Evolutionary conservation across 2,329 filamentous ascomycete genomes (phyloP), one percentile per base, ranked within the genome.

Genomic region (Clonostachys solani): DNA sequence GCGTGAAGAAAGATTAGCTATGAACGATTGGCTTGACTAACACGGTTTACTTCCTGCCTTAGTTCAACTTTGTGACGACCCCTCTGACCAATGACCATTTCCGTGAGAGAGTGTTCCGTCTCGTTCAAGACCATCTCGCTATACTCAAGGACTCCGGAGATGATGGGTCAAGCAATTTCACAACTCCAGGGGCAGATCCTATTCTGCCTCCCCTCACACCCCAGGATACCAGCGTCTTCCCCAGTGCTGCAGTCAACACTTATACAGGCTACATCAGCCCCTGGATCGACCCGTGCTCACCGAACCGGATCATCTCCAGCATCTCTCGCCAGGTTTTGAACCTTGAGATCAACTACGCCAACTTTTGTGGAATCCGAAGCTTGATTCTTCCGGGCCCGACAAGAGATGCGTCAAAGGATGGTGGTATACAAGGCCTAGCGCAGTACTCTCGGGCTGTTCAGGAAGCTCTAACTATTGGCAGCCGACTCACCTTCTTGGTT

Each of bases 281-380:
- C 6, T 97, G 92, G 92, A 92, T 96, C 54, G 92, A 97, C 61
- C 72, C 97, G 12, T 86, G 85, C 57, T 95, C 92, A 3, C 71
- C 83, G 2, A 87, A 96, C 63, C 88, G 91, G 7, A 67, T 92
- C 52, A 84, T 97, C 52, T 84, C 90, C 8, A 89, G 88, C 63
- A 78, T 97, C 49, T 96, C 92, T 35, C 83, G 89, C 41, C 92
- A 96, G 68, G 87, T 95, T 7, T 74, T 99, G 52, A 91, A 91
- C 62, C 77, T 96, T 37, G 94, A 99, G 64, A 80, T 97, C 43
- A 88, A 90, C 43, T 99, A 96, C 68, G 94, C 95, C 53, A 92
- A 90, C 52, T 99, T 97, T 68, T 96, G 91, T 60, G 95, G 95
- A 35, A 80, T 94, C 43, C 83, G 84, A 47, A 95, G 87, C 65